These are phyloP conservation scores for Houttuynia cordata DNA, from an alignment of 164 flowering plant genomes.

Conservation along the genomic window DNA sequence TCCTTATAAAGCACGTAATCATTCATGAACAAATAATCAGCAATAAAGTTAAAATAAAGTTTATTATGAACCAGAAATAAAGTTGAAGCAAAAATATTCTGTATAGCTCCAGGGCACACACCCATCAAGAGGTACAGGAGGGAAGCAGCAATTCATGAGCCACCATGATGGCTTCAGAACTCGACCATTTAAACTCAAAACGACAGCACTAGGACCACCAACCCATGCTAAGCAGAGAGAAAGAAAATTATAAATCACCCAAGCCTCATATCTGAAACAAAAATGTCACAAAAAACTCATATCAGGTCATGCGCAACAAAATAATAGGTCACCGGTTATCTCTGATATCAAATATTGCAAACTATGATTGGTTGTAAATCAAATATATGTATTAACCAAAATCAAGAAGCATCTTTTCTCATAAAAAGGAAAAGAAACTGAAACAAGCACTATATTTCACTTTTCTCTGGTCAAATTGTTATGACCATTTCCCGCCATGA, in stretches of 20 bases:
- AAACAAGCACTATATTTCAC: no score
- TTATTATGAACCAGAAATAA: no score
- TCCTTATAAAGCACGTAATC: constrained; percentile 85
- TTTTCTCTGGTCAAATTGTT: no score
- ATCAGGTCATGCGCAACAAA: not conserved
- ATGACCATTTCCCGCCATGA: no score
- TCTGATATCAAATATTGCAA: no score
- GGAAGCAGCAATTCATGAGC: constrained; percentile 94
- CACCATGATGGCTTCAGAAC: constrained; percentile 70
- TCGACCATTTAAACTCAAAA: constrained; percentile 73
- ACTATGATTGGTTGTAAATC: no score
- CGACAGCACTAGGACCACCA: constrained; percentile 98
- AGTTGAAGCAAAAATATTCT: no score
- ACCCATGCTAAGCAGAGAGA: constrained; percentile 98
- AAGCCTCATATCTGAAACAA: constrained; percentile 89
- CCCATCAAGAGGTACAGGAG: constrained; percentile 89
- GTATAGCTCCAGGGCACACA: constrained; percentile 20
- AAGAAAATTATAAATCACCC: constrained; percentile 95
- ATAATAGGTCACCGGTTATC: no score
- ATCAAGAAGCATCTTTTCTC: no score
- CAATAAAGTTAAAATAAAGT: no score
- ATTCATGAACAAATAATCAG: not conserved
- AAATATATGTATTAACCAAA: no score
- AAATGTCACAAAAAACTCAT: constrained; percentile 3
- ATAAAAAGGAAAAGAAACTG: no score